Base-by-base conservation (phyloP, 2,329 filamentous ascomycete genomes). In the Diaporthe ampelina region DNA sequence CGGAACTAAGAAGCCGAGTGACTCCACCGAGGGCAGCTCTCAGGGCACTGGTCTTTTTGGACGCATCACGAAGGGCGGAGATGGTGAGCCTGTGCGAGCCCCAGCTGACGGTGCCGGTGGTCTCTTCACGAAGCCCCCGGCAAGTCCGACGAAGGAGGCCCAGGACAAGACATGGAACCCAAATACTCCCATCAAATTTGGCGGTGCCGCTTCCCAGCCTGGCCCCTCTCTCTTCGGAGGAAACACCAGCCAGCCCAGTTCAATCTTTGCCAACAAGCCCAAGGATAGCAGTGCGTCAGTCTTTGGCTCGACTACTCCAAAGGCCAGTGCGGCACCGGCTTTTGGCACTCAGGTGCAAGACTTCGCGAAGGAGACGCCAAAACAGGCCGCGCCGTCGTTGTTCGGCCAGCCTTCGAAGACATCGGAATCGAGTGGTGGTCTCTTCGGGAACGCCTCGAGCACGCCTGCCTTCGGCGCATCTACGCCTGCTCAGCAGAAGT, bases 101-200 rank as follows among this genome's bases (percentile, higher is more conserved):
- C 81, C 58, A 81, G 37, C 26, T 29, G 57, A 71, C 17, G 45
- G 21, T 10, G n/a, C 45, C 5, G 13, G 45, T 11, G 48, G 70
- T 78, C 81, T 70, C 75, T 76, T 80, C 78, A 19, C 76, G 78
- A 84, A 85, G 21, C 84, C 83, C 79, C 84, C 86, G 61, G 82
- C 83, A 6, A 88, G 84, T 81, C 86, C 84, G 24, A 85, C 85
- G 8, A 85, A 87, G 67, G 71, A 79, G 79, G 79, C 29, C 65
- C 79, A 73, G 70, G 84, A 88, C 77, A 84, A 88, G 61, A 88
- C 86, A 0, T 89, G 87, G 87, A 87, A 84, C 54, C 82, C 85
- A 11, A 82, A 84, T 72, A 85, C 82, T 1, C 89, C 89, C 3
- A 89, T 91, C 80, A 90, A 90, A 79, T 90, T 90, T 78, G 85